phyloP scores from a whole-genome alignment of 495 filamentous ascomycete genomes.

The Thermothielavioides terrestris region DNA sequence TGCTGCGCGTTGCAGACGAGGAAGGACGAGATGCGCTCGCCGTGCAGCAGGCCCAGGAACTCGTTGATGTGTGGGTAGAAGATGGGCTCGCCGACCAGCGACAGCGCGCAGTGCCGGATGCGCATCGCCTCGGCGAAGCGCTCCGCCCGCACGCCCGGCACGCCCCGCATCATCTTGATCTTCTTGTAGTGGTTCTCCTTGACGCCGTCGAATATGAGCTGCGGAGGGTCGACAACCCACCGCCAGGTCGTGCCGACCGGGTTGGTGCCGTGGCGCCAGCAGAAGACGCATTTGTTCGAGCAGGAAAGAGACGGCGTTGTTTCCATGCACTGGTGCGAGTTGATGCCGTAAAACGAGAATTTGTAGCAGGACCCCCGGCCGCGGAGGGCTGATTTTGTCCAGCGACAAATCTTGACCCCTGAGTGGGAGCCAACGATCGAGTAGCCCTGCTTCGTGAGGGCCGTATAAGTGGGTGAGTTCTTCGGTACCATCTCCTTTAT shows the following conservation, averaged over 20 bases:
- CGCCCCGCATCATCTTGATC: constrained; percentile 91
- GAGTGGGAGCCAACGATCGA: constrained; percentile 90
- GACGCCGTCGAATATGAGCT: constrained; percentile 79
- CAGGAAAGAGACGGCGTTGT: constrained; percentile 90
- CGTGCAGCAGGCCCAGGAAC: constrained; percentile 72
- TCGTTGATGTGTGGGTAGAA: constrained; percentile 97
- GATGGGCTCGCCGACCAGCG: constrained; percentile 88
- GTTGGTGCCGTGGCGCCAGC: constrained; percentile 96
- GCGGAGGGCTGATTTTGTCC: constrained; percentile 96
- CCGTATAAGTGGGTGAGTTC: constrained; percentile 73
- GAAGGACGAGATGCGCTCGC: constrained; percentile 82
- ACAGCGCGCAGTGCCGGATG: constrained; percentile 85
- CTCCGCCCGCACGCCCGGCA: constrained; percentile 86
- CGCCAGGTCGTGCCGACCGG: constrained; percentile 94
- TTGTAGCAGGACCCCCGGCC: constrained; percentile 96
- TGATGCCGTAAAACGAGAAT: constrained; percentile 91
- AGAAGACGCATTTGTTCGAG: constrained; percentile 98
- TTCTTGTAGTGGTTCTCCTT: constrained; percentile 91
- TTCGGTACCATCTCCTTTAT: constrained; percentile 90
- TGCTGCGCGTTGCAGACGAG: constrained; percentile 98
- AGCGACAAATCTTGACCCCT: constrained; percentile 94
- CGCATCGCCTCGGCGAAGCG: constrained; percentile 87
- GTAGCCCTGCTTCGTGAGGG: constrained; percentile 94
- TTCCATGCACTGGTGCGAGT: constrained; percentile 95
- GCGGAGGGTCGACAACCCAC: constrained; percentile 86